Evolutionary conservation across 2,329 filamentous ascomycete species (phyloP).

Genomic region (Fusarium brachygibbosum): DNA sequence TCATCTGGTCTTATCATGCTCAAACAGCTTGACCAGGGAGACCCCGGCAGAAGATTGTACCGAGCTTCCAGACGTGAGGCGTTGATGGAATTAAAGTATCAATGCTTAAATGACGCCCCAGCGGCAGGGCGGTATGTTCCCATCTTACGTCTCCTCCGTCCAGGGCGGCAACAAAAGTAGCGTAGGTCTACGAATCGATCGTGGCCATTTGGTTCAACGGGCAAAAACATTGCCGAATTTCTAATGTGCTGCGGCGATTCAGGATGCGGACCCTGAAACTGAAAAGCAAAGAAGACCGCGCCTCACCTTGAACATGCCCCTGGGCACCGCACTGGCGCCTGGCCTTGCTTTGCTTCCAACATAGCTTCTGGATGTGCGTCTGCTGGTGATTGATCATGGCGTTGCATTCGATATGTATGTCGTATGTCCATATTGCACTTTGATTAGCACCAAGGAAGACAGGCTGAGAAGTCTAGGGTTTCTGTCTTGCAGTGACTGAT

Average conservation of each 20-base stretch:
- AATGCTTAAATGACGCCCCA: constrained; percentile 29
- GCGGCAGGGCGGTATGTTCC: constrained; percentile 18
- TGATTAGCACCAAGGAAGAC: constrained; percentile 11
- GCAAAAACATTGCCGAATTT: constrained; percentile 15
- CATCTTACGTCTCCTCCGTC: constrained; percentile 10
- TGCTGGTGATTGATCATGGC: background rate
- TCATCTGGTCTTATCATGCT: constrained; percentile 4
- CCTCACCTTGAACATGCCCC: constrained; percentile 1
- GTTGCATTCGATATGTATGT: background rate
- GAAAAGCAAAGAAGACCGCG: constrained; percentile 22
- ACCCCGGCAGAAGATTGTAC: constrained; percentile 6
- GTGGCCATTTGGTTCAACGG: constrained; percentile 35
- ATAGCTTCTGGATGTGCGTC: background rate
- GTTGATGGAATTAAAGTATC: constrained; percentile 19
- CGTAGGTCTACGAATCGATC: constrained; percentile 18
- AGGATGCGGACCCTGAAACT: constrained; percentile 17
- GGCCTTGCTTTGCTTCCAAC: background rate
- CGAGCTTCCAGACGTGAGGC: constrained; percentile 38
- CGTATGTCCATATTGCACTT: background rate
- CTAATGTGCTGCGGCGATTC: constrained; percentile 10
- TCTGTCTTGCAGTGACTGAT: constrained; percentile 37
- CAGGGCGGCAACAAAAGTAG: constrained; percentile 14
- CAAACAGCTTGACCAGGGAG: constrained; percentile 13
- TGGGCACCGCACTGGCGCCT: constrained; percentile 4
- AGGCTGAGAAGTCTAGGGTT: constrained; percentile 11